Conservation (phyloP, 306 rosid species). For the Trifolium repens region DNA sequence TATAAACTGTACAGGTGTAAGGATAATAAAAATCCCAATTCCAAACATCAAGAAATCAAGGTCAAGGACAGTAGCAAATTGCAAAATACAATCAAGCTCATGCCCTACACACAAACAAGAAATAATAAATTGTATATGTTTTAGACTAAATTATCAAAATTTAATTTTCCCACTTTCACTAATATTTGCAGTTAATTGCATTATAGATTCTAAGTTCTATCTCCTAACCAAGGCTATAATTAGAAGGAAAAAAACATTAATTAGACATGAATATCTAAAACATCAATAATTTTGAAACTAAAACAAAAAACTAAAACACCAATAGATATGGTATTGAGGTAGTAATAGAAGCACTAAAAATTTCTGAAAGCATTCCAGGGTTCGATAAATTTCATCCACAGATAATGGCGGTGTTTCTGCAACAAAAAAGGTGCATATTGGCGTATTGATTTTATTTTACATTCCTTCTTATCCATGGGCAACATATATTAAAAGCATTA, state of each 20-base stretch:
- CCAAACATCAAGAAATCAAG: constrained; percentile 16
- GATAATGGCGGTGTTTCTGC: background rate
- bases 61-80: background rate
- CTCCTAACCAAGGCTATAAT: background rate
- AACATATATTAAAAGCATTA: background rate
- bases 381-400: background rate
- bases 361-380: background rate
- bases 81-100: constrained; percentile 7
- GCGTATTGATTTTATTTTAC: background rate
- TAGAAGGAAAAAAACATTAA: background rate
- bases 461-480: background rate
- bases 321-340: background rate
- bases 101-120: background rate
- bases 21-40: constrained; percentile 21
- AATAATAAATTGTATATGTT: background rate
- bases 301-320: background rate
- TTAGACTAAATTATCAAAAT: background rate
- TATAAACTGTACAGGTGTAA: constrained; percentile 22
- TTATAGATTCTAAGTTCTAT: background rate
- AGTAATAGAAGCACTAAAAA: background rate
- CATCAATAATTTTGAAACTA: background rate
- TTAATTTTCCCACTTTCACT: background rate
- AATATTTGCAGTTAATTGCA: background rate
- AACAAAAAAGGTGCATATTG: background rate
- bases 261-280: background rate